Percentiles rank a stretch among this genome's conserved stretches.
These are phyloP conservation scores for Sporothrix luriei DNA, from an alignment of 2,329 filamentous ascomycete species.

Conservation along the genomic window DNA sequence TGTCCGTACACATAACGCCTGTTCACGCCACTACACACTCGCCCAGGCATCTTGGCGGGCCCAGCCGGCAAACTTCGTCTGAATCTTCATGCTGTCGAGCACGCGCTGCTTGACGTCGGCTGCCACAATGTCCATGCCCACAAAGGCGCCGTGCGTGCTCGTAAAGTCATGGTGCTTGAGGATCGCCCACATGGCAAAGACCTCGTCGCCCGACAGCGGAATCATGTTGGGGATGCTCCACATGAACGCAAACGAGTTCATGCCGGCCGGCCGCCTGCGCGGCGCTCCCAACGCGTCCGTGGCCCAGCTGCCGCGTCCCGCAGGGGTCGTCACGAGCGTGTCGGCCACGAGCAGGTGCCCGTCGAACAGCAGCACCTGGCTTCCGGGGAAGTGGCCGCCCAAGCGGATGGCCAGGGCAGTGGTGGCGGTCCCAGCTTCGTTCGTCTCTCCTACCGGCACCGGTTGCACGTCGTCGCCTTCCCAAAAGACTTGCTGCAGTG, in stretches of 20 bases:
- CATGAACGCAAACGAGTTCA: conserved; percentile 69
- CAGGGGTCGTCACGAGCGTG: conserved; percentile 71
- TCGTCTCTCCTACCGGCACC: conserved; percentile 49
- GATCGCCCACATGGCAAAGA: conserved; percentile 70
- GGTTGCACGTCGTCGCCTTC: conserved; percentile 46
- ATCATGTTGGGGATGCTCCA: conserved; percentile 78
- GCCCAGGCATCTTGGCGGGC: conserved; percentile 41
- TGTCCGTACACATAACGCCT: background rate
- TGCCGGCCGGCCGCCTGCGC: conserved; percentile 46
- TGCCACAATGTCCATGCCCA: conserved; percentile 62
- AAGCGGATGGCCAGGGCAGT: conserved; percentile 59
- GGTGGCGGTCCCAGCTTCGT: no score
- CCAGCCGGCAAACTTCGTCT: conserved; percentile 58
- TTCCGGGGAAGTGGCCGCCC: conserved; percentile 80
- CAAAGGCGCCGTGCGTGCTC: conserved; percentile 69
- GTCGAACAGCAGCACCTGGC: conserved; percentile 65
- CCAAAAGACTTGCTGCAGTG: conserved; percentile 52
- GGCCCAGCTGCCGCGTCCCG: conserved; percentile 54
- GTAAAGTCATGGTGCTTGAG: conserved; percentile 64
- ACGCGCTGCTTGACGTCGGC: conserved; percentile 64
- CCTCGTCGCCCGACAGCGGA: conserved; percentile 64
- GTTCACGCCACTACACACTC: conserved; percentile 6
- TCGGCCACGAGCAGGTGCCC: conserved; percentile 72
- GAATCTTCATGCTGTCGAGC: conserved; percentile 76
- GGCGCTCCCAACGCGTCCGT: conserved; percentile 47